Percentiles rank a stretch among this genome's conserved stretches.
These are phyloP conservation scores for Leishmania amazonensis DNA, from an alignment of 208 protist species.

Conservation along the genomic window DNA sequence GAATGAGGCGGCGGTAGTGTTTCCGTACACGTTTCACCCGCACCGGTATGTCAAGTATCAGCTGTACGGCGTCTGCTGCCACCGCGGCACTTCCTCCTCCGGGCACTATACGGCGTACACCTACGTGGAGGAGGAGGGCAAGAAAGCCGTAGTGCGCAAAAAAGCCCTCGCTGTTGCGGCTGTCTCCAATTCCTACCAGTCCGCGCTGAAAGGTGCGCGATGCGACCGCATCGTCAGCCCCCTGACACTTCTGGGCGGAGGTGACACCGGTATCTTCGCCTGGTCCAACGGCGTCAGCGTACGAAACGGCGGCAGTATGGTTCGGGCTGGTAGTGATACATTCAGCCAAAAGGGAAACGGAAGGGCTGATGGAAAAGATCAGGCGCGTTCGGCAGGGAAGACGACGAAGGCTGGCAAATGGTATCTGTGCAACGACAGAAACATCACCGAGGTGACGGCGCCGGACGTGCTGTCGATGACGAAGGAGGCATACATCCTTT, in stretches of 20 bases:
- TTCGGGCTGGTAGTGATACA: too few relatives aligned
- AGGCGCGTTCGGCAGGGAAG: not conserved
- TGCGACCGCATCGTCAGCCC: not conserved
- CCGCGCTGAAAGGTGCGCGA: too few relatives aligned
- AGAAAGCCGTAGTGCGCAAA: not conserved
- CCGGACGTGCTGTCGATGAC: constrained; percentile 45
- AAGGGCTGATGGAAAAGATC: not conserved
- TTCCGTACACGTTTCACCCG: constrained; percentile 55
- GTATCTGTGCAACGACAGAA: constrained; percentile 83
- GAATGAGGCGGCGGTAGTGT: constrained; percentile 55
- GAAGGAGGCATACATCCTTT: constrained; percentile 77
- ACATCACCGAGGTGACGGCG: constrained; percentile 42
- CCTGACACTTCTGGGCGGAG: too few relatives aligned
- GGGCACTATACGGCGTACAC: constrained; percentile 90
- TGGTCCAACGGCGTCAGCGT: not conserved
- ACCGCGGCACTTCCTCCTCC: constrained; percentile 62
- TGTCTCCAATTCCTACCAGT: not conserved
- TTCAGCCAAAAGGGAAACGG: not conserved
- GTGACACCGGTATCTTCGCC: not conserved
- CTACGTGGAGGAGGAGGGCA: constrained; percentile 24
- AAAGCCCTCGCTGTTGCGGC: not conserved
- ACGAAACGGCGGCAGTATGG: not conserved
- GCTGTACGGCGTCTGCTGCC: constrained; percentile 75
- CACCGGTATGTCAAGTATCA: constrained; percentile 48
- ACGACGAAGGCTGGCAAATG: constrained; percentile 32